Percentiles rank a stretch among this genome's conserved stretches.
phyloP scores from a whole-genome alignment of 305 asterid genomes.

The Striga hermonthica region DNA sequence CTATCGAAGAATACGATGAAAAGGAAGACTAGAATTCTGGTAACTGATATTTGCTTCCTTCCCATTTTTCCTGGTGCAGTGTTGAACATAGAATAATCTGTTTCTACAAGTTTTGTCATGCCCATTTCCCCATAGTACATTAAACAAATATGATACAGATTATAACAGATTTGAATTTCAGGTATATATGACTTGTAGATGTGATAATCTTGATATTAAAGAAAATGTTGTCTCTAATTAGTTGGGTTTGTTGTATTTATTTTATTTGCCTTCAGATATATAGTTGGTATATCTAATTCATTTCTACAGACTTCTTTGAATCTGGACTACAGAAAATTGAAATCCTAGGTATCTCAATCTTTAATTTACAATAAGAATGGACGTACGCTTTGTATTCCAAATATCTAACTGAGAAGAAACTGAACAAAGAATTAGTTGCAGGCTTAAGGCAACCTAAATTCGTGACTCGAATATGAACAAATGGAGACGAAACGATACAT shows the following conservation, averaged over 20 bases:
- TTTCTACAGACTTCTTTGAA: neutral
- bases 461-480: neutral
- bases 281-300: neutral
- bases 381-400: neutral
- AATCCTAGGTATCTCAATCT: neutral
- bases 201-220: constrained; percentile 2
- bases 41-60: neutral
- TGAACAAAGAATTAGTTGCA: neutral
- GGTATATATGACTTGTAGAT: constrained; percentile 1
- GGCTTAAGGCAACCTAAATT: neutral
- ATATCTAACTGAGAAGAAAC: neutral
- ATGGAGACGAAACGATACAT: neutral
- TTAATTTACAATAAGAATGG: neutral
- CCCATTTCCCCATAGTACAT: neutral
- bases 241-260: neutral
- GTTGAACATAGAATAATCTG: neutral
- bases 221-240: neutral
- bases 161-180: neutral
- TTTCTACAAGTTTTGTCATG: neutral
- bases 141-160: neutral
- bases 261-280: neutral
- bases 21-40: constrained; percentile 3
- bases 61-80: constrained; percentile 14
- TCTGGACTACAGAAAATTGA: neutral
- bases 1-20: neutral